Evolutionary conservation across 331 rosid species (phyloP).

Genomic region (Saraca asoca): DNA sequence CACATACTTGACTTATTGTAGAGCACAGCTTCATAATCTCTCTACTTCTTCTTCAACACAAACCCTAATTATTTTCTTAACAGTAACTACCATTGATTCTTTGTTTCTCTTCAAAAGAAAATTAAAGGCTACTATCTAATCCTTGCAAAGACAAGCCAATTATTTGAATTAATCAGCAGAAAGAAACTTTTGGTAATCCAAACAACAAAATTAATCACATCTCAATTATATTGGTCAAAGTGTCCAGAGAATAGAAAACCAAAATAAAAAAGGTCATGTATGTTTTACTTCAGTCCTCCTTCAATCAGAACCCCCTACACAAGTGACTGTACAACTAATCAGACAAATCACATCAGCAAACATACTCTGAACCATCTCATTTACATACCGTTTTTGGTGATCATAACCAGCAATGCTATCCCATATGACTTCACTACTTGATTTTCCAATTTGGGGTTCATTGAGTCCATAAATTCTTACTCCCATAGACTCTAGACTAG

Average conservation of each 20-base stretch:
- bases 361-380: slow-evolving; percentile 6
- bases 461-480: slow-evolving; percentile 72
- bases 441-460: slow-evolving; percentile 41
- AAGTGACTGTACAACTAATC: slow-evolving; percentile 13
- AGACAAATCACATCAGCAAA: background rate
- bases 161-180: slow-evolving; percentile 15
- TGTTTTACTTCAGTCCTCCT: slow-evolving; percentile 1
- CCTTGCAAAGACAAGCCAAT: slow-evolving; percentile 9
- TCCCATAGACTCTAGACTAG: slow-evolving; percentile 88
- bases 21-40: no score
- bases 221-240: slow-evolving; percentile 14
- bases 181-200: slow-evolving; percentile 3
- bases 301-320: background rate
- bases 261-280: background rate
- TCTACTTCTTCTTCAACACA: no score
- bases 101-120: background rate
- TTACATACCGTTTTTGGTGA: slow-evolving; percentile 74
- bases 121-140: slow-evolving; percentile 14
- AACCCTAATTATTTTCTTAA: no score
- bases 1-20: no score
- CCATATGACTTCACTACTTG: slow-evolving; percentile 68
- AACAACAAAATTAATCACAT: slow-evolving; percentile 12
- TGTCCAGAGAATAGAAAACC: background rate
- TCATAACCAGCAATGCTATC: slow-evolving; percentile 93
- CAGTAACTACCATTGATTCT: background rate